Base-by-base conservation (phyloP, 2,329 filamentous ascomycete species). In the Talaromyces sp. region DNA sequence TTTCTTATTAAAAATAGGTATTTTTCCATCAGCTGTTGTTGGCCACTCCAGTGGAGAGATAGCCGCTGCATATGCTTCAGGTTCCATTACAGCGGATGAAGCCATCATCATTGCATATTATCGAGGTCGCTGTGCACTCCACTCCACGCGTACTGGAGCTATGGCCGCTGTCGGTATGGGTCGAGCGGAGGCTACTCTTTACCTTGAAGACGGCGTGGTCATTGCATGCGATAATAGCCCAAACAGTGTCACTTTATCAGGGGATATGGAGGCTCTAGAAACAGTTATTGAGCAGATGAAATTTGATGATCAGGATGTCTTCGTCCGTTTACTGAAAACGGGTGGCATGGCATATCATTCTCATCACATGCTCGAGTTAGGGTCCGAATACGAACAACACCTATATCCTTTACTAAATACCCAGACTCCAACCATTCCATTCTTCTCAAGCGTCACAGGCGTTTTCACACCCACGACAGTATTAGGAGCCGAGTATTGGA, bases 1-100 rank as follows among this genome's bases (percentile, higher is more conserved):
- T 22, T 11, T 45, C 19, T 19, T 45, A n/a, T 9, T n/a, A n/a
- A 45, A n/a, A 45, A 45, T 45, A 8, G 41, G 41, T 22, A 11
- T 45, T 8, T 45, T 22, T 8, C 41, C 41, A 45, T 19, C 41
- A 22, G 41, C 41, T 45, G 41, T 45, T 0, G 72, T 78, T 15
- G 82, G 83, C 0, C 83, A 84, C 68, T 83, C 81, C 0, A 79
- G 75, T 59, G 83, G 83, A 31, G 83, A 85, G 66, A 83, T 84
- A 31, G 81, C 71, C 7, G 82, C 82, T 19, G 82, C 82, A 0
- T 84, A 80, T 66, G 80, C 82, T 3, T 73, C 80, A 3, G 79
- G 77, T 13, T n/a, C 41, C 41, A 45, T 45, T 45, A 45, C 41
- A 45, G 41, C 41, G 41, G 41, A 45, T 45, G 41, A 45, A 45